These are phyloP conservation scores for Mycena rosella DNA, from an alignment of 768 basidiomycete genomes.

Conservation along the genomic window DNA sequence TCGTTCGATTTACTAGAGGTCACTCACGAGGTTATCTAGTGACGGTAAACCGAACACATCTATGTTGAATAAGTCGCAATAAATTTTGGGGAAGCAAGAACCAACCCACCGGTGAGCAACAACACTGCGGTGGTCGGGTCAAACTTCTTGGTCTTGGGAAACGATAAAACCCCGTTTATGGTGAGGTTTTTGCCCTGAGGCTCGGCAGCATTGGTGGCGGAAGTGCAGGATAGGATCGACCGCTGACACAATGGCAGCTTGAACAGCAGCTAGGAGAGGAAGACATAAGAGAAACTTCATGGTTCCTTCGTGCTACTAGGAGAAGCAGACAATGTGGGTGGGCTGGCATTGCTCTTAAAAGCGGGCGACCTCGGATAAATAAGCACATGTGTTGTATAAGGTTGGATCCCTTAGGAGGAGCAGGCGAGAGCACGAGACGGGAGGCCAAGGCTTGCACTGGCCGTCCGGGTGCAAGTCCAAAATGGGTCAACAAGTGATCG, in stretches of 20 bases:
- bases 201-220: slow-evolving; percentile 2
- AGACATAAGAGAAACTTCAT: slow-evolving; percentile 3
- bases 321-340: neutral
- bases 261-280: slow-evolving; percentile 20
- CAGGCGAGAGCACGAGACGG: neutral
- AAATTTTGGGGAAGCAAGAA: neutral
- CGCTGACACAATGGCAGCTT: slow-evolving; percentile 7
- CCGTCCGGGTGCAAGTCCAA: no score
- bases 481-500: no score
- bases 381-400: slow-evolving; percentile 1
- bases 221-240: slow-evolving; percentile 7
- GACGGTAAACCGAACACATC: slow-evolving; percentile 37
- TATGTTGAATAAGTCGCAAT: neutral
- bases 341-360: neutral
- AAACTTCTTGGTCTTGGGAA: slow-evolving; percentile 30
- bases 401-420: neutral
- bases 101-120: slow-evolving; percentile 28
- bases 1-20: neutral
- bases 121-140: slow-evolving; percentile 29
- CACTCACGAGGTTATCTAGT: slow-evolving; percentile 31
- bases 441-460: no score
- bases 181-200: slow-evolving; percentile 34
- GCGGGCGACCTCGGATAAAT: neutral
- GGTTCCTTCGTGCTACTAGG: neutral
- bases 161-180: slow-evolving; percentile 35